A percentile compares a stretch with the other conserved stretches of the same genome.
phyloP scores from a whole-genome alignment of 148 eudicot species.

The Cornus controversa region DNA sequence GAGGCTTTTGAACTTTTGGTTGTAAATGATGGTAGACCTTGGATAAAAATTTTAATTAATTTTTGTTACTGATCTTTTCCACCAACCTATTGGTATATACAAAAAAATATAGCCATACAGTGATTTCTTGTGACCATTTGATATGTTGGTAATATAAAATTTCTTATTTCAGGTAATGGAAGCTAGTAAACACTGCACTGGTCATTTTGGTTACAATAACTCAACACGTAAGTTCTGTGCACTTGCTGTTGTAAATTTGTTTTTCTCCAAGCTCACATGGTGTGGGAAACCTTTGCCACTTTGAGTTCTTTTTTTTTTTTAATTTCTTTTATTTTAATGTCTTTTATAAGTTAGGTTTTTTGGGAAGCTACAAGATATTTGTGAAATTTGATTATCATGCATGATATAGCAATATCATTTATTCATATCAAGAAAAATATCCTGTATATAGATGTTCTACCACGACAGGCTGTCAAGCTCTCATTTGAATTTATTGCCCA shows the following conservation, averaged over 20 bases:
- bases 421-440: background rate
- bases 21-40: background rate
- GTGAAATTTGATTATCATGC: background rate
- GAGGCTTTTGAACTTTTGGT: background rate
- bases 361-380: background rate
- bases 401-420: too few relatives aligned
- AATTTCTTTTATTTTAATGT: background rate
- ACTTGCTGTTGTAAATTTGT: background rate
- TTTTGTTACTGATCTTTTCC: background rate
- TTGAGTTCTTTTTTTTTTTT: background rate
- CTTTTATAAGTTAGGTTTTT: background rate
- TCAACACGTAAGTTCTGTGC: conserved; percentile 49
- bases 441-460: background rate
- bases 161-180: conserved; percentile 52
- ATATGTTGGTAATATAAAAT: background rate
- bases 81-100: background rate
- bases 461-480: background rate
- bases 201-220: conserved; percentile 60
- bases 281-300: background rate
- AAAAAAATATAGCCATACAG: background rate
- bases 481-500: too few relatives aligned
- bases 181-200: conserved; percentile 60
- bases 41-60: background rate
- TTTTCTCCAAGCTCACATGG: background rate
- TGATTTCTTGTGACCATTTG: background rate